Evolutionary conservation across 1,284 basidiomycete genomes (phyloP), one percentile per base, ranked within the genome.

Genomic region (Ganoderma leucocontextum): DNA sequence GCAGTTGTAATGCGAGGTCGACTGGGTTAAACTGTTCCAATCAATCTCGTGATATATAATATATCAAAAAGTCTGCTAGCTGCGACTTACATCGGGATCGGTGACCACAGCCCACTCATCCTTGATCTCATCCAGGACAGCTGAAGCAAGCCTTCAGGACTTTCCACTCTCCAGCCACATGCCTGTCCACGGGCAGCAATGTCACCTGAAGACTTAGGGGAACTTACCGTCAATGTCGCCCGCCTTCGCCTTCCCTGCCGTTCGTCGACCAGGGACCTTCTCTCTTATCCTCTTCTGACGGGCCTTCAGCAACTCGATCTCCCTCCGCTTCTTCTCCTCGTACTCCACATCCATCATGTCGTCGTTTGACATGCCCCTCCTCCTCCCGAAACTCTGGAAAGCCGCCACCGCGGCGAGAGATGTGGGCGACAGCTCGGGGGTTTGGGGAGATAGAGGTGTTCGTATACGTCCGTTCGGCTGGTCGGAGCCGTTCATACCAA

Each of bases 71-170:
- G 72, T 59, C 55, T 57, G 64, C 44, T 58, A 64, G 49, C 15
- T 17, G 29, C 39, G 41, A 76, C 90, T 82, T 79, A 95, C 94
- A 78, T 96, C 93, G 59, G 91, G 88, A 72, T 95, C 89, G 68
- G 94, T 89, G 58, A 97, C 89, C 75, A 95, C 92, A 70, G 94
- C 93, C 95, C 96, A 99, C 68, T 95, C 95, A 72, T 93, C 91
- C 75, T 89, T 90, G 70, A 98, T 94, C 78, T 93, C 89, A 70
- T 93, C 89, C 71, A 99, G 81, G 4, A 98, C 89, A 68, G 91
- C 95, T 96, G 73, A 0, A 66, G 19, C 44, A 9, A 38, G 29
- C n/a, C 29, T 60, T 74, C 39, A 73, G 70, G 35, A 53, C 22
- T 47, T 3, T 4, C 4, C 22, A 22, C 44, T 17, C 22, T 33